Evolutionary conservation across 2,329 filamentous ascomycete species (phyloP), one percentile per base, ranked within the genome.

Genomic region (Xylaria hypoxylon): DNA sequence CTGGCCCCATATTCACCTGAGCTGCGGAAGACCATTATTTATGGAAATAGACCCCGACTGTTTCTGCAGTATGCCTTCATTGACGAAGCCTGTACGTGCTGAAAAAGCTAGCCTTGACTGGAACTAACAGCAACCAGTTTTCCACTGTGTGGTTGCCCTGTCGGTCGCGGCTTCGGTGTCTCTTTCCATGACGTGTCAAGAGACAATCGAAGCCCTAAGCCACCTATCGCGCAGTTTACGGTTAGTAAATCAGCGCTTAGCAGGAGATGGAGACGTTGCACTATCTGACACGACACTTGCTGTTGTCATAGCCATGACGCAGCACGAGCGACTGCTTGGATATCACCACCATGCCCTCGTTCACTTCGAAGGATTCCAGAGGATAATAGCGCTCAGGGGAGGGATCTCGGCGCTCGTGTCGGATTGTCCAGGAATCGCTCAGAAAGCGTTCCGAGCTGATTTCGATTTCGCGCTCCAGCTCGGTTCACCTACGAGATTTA

Each of bases 61-160:
- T 77, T 75, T 70, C 55, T 76, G 10, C 52, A 69, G 50, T 73
- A 72, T 61, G 70, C 74, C 38, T 74, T 77, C 38, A 24, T 69
- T 31, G 76, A 77, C 42, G 74, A 79, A 68, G 77, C 76, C 24
- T 78, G 77, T 78, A 62, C 59, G 74, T 69, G 19, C 7, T 19
- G 35, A 28, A 22, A 15, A 6, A 22, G 8, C 10, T 11, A 22
- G 22, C 6, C 28, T 8, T 22, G 28, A 19, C 47, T 50, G 2
- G 3, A 13, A 44, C 33, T 59, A 38, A 62, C 24, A 40, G 11
- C 15, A 17, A 13, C n/a, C 26, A 69, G 67, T 69, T 58, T 77
- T 78, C 66, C 76, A 78, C 59, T 69, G 71, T 26, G 62, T 71
- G 5, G 62, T 77, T 26, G 76, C 78, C 15, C 52, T 70, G 56